Evolutionary conservation across 768 basidiomycete species (phyloP).

Genomic region (Suillus occidentalis): DNA sequence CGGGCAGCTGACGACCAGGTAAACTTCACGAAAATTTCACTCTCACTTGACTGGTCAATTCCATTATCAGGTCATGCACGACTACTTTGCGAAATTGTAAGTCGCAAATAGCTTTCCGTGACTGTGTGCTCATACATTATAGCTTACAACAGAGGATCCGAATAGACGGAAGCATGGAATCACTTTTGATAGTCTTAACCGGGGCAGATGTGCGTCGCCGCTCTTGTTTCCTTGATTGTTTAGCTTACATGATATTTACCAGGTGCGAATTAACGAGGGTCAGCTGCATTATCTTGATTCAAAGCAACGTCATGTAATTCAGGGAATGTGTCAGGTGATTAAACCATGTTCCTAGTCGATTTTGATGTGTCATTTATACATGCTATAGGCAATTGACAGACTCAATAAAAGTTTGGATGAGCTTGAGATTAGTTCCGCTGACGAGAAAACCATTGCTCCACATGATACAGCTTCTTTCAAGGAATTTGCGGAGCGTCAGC

Average conservation of each 20-base stretch:
- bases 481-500: neutral
- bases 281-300: neutral
- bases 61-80: neutral
- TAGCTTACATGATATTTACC: neutral
- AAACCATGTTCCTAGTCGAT: neutral
- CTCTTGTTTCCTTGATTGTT: neutral
- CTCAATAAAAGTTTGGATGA: neutral
- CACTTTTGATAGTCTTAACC: neutral
- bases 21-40: neutral
- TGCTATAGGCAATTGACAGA: neutral
- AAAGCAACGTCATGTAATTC: neutral
- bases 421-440: neutral
- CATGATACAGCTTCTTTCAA: neutral
- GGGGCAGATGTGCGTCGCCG: neutral
- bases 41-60: neutral
- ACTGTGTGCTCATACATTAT: neutral
- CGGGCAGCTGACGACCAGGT: constrained; percentile 1
- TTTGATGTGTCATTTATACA: neutral
- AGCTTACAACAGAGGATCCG: neutral
- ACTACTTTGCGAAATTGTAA: neutral
- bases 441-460: neutral
- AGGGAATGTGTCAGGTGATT: neutral
- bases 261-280: neutral
- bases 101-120: neutral
- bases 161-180: neutral